Evolutionary conservation across 805 yeast species (phyloP).

Genomic region (Spathaspora boniae): DNA sequence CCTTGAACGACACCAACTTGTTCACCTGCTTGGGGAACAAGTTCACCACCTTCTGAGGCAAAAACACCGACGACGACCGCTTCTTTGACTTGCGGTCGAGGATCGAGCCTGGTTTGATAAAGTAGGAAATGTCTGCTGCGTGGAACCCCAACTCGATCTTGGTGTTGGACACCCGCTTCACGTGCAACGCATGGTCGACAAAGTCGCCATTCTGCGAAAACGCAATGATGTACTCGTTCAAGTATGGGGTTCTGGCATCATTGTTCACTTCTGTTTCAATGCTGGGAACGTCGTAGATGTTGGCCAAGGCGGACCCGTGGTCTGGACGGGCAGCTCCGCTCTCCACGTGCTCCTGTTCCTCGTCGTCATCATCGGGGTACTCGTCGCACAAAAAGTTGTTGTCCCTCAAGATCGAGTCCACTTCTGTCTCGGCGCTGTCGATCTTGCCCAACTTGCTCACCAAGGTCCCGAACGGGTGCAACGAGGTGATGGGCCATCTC

Average conservation of each 20-base stretch:
- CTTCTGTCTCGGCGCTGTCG: conserved; percentile 72
- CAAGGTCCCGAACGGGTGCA: conserved; percentile 96
- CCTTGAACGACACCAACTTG: conserved; percentile 57
- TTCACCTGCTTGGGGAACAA: conserved; percentile 67
- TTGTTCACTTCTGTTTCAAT: conserved; percentile 36
- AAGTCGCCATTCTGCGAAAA: conserved; percentile 54
- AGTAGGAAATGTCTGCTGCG: conserved; percentile 73
- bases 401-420: conserved; percentile 85
- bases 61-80: conserved; percentile 82
- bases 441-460: conserved; percentile 82
- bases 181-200: conserved; percentile 79
- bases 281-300: conserved; percentile 35
- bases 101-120: conserved; percentile 65
- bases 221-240: conserved; percentile 60
- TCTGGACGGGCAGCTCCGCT: conserved; percentile 7
- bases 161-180: conserved; percentile 56
- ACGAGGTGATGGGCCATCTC: conserved; percentile 98
- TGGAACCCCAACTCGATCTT: conserved; percentile 84
- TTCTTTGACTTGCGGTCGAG: conserved; percentile 88
- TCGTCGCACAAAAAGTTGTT: conserved; percentile 81
- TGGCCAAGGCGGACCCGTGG: too few relatives aligned
- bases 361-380: conserved; percentile 47
- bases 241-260: conserved; percentile 48
- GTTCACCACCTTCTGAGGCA: conserved; percentile 71
- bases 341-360: conserved; percentile 14